Evolutionary conservation across 768 basidiomycete genomes (phyloP), one percentile per base, ranked within the genome.

Genomic region (Sarcodon sp.): DNA sequence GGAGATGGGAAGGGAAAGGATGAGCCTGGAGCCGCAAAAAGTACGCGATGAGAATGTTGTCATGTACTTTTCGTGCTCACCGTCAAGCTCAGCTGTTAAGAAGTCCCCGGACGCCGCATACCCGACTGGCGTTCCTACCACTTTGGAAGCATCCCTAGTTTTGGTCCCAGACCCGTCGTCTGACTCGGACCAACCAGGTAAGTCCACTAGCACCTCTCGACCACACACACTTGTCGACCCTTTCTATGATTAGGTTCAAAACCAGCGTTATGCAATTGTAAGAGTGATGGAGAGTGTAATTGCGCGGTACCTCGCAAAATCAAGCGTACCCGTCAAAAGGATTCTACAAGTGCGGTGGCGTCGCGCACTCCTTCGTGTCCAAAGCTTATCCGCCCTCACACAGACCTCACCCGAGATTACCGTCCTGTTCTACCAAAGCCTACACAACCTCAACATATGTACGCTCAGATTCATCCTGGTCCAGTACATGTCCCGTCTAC

Each of bases 91-190:
- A 83, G 83, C 73, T 57, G 67, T 65, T 55, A 75, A 70, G 52
- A 77, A 76, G 68, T 68, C 80, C 59, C 72, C 76, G 57, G 75
- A 74, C 68, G 83, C 86, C 73, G 73, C 85, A 70, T 88, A 86
- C 69, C 86, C 86, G 52, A 68, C 81, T 58, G 86, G 86, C 66
- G 71, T 88, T 36, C 80, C 83, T 13, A 70, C 75, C 62, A 74
- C 75, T 64, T 70, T 82, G 68, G 80, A 74, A 71, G 73, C 78
- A 70, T 76, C 72, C 72, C 71, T 73, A 60, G 70, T 71, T 51
- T 59, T 65, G 54, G 69, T 68, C 53, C 53, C 57, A 44, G 58
- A 71, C 45, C 78, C 80, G 54, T 69, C 71, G 53, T 69, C 69
- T 45, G 79, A 82, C 55, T 78, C 79, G 48, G 79, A 83, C 57